Percentiles rank a stretch among this genome's conserved stretches.
Conservation (phyloP, 2,329 filamentous ascomycete genomes). For the Phyllosticta citribraziliensis region DNA sequence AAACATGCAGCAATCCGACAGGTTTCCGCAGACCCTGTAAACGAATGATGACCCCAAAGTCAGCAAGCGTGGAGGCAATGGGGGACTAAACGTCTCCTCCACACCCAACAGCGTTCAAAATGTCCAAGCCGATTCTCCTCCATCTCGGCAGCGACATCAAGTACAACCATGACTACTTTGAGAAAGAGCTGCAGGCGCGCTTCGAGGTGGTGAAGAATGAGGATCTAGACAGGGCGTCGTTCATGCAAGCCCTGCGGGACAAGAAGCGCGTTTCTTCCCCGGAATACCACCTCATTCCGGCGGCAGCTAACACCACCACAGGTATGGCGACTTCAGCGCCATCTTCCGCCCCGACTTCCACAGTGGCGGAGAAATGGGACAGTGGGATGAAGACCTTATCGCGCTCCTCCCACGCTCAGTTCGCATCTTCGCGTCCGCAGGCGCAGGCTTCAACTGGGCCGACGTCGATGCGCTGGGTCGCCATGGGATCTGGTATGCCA, state of each 20-base stretch:
- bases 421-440: conserved; percentile 12
- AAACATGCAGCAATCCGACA: neutral
- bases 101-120: neutral
- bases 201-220: conserved; percentile 35
- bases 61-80: too few species aligned
- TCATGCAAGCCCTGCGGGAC: conserved; percentile 11
- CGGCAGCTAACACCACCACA: neutral
- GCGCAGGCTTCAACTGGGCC: conserved; percentile 15
- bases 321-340: conserved; percentile 13
- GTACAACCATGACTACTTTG: conserved; percentile 37
- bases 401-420: conserved; percentile 10
- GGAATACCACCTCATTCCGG: neutral
- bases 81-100: neutral
- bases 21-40: neutral
- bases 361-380: conserved; percentile 15
- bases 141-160: conserved; percentile 39
- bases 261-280: conserved; percentile 9
- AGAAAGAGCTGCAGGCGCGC: conserved; percentile 27
- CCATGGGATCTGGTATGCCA: conserved; percentile 26
- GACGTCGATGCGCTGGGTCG: conserved; percentile 12
- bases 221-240: conserved; percentile 24
- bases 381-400: conserved; percentile 14
- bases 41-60: neutral
- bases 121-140: conserved; percentile 28
- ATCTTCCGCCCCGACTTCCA: conserved; percentile 14